Base-by-base conservation (phyloP, 768 basidiomycete genomes). In the Nidularia pulvinata region DNA sequence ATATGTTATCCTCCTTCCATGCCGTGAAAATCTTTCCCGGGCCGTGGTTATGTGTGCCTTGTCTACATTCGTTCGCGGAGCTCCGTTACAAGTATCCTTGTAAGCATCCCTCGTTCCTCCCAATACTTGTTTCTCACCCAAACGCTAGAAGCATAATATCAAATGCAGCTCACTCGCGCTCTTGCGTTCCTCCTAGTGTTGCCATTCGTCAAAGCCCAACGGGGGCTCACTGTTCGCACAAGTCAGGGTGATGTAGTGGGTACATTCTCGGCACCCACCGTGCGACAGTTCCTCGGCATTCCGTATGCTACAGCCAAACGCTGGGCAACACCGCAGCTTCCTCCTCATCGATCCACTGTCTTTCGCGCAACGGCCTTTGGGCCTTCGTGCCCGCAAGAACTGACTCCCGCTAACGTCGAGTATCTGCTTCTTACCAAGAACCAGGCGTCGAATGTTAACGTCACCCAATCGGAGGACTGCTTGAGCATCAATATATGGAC, bases 401-500 rank as follows among this genome's bases (percentile, higher is more conserved):
- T 68, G n/a, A 52, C 35, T 22, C 51, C 60, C 5, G 50, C 49
- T 19, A 55, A 55, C 39, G 46, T 60, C 10, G 63, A 67, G 49
- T 66, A 70, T 49, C 52, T 65, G 33, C 53, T 54, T 35, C 57
- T 69, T 5, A 51, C 62, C 42, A 65, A 66, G 25, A 25, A 25
- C 25, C 25, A 48, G 57, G 58, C 22, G 63, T 57, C 5, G 55
- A 59, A 10, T 25, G 59, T 65, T 7, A 57, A 64, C 36, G 59
- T 70, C 6, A 59, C 66, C 1, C 68, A 70, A 43, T 67, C 68
- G 2, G 75, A 77, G 52, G 48, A 68, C 33, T 77, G 75, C 49
- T 48, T 74, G 46, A 71, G 55, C 9, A 57, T 73, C 49, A 77
- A 75, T 52, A 61, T 77, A n/a, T 77, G 73, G 74, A 57, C 70